Conservation (phyloP, 768 basidiomycete species). For the Lepiota brunneoincarnata region DNA sequence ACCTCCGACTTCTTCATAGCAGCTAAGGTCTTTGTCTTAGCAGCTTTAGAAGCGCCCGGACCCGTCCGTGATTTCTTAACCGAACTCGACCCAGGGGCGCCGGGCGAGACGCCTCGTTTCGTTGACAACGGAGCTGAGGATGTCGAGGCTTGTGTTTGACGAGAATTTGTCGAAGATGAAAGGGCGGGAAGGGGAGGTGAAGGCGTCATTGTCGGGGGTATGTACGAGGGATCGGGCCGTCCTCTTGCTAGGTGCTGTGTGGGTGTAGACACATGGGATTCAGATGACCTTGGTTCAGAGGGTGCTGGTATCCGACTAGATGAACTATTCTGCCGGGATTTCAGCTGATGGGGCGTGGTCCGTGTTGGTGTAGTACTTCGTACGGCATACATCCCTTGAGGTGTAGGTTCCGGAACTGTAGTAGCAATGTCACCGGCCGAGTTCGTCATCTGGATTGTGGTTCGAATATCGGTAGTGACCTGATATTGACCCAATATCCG, state of each 20-base stretch:
- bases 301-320: conserved; percentile 41
- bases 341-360: conserved; percentile 25
- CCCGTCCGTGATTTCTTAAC: conserved; percentile 24
- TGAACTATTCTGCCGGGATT: conserved; percentile 29
- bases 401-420: neutral
- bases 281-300: conserved; percentile 40
- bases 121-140: conserved; percentile 19
- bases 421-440: conserved; percentile 23
- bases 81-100: neutral
- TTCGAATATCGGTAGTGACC: conserved; percentile 22
- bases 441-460: conserved; percentile 22
- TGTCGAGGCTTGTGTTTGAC: conserved; percentile 28
- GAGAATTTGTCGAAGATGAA: conserved; percentile 22
- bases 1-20: conserved; percentile 38
- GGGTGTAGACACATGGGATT: conserved; percentile 45
- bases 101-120: conserved; percentile 33
- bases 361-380: conserved; percentile 43
- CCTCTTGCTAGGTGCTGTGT: conserved; percentile 25
- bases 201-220: conserved; percentile 23
- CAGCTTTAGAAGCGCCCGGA: conserved; percentile 24
- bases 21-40: conserved; percentile 39
- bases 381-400: conserved; percentile 17
- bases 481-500: conserved; percentile 36
- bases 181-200: conserved; percentile 26
- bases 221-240: conserved; percentile 22